phyloP scores from a whole-genome alignment of 805 yeast species.

The Debaryomyces prosopidis region DNA sequence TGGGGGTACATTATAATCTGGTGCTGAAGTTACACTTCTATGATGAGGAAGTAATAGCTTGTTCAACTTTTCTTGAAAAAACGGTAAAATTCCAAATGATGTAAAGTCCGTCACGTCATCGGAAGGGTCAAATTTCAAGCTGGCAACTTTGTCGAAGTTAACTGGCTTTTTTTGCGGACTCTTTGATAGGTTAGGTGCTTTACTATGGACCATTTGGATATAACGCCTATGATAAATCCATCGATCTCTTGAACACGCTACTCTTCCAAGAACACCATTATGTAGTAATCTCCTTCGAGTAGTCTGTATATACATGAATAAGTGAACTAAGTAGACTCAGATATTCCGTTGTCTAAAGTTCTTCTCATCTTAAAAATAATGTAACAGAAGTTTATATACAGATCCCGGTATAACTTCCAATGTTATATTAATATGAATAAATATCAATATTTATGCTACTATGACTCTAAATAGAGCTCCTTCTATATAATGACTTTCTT shows the following conservation, averaged over 20 bases:
- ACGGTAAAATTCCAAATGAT: conserved; percentile 21
- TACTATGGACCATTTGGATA: background rate
- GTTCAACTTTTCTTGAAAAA: conserved; percentile 21
- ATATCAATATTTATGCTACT: background rate
- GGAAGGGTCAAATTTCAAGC: conserved; percentile 7
- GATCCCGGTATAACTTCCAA: background rate
- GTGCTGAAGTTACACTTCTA: conserved; percentile 1
- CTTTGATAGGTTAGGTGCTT: background rate
- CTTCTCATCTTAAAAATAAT: background rate
- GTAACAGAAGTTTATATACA: background rate
- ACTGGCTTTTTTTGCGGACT: background rate
- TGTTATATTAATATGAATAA: background rate
- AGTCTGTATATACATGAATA: background rate
- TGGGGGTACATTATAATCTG: conserved; percentile 16
- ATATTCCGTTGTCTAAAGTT: too few species aligned
- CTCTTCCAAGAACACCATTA: background rate
- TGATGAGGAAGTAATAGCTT: conserved; percentile 4
- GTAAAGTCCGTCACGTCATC: conserved; percentile 16
- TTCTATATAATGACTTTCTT: conserved; percentile 40
- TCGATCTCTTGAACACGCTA: background rate
- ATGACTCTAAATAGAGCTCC: conserved; percentile 56
- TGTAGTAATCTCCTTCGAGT: background rate
- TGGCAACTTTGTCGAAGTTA: background rate
- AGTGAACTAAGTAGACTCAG: background rate
- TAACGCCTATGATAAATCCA: background rate